Evolutionary conservation across 345 rosid genomes (phyloP), one percentile per base, ranked within the genome.

Genomic region (Dipteronia dyeriana): DNA sequence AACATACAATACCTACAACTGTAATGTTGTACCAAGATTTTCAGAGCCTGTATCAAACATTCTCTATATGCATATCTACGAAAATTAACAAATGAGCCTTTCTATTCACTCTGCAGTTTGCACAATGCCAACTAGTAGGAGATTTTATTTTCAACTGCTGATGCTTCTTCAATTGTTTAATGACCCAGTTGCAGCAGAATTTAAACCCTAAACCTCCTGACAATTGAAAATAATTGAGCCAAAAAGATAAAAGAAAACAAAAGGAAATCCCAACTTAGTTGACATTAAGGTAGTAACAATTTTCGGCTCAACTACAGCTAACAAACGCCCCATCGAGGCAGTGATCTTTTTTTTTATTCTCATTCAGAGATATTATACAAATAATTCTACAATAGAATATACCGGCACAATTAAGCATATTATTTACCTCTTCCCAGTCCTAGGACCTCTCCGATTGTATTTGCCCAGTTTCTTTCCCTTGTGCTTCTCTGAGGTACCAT

Each of bases 361-460:
- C 83, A 68, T 78, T 76, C 34, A 86, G 73, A 49, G 53, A 49
- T 56, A 19, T 56, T 66, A 78, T 75, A 82, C 71, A 74, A 9
- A 34, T 68, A 59, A 76, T 69, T 63, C 71, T 72, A 85, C 83
- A 73, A 17, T 31, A 73, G 65, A 38, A 4, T 56, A 80, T 51
- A 67, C 53, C 19, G 38, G 34, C 38, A 54, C 9, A 16, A 12
- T 22, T 54, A 1, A 9, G 39, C 60, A 34, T 34, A 54, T 78
- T 79, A 80, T 80, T 82, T 85, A 70, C 83, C 39, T 5, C 84
- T n/a, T n/a, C n/a, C n/a, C n/a, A n/a, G 82, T 31, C 88, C 95
- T 76, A 85, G 80, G 80, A n/a, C 73, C 84, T 82, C 86, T 79
- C 79, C 86, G 83, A 31, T 67, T 84, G 67, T 79, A 82, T 85